Conservation (phyloP, 139 green algal genomes). For the Dunaliella sp. region DNA sequence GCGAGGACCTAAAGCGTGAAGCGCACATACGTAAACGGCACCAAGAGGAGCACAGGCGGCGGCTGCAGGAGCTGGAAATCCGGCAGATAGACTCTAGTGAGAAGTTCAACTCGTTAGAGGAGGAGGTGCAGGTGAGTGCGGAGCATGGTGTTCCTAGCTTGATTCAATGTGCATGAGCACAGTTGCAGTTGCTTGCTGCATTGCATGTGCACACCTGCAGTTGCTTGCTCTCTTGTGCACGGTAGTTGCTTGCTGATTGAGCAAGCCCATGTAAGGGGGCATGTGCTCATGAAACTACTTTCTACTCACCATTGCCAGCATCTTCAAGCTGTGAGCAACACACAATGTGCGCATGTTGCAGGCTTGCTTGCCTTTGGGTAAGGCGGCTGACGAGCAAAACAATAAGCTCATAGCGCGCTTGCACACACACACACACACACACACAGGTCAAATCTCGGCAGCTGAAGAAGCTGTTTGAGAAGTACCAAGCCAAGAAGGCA, state of each 20-base stretch:
- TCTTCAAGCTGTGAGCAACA: too few relatives aligned
- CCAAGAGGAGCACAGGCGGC: conserved; percentile 51
- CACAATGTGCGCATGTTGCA: too few relatives aligned
- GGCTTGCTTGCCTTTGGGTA: neutral
- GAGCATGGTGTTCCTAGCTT: neutral
- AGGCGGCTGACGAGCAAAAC: neutral
- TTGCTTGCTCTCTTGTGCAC: too few relatives aligned
- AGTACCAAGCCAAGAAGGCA: conserved; percentile 59
- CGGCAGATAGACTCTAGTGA: conserved; percentile 41
- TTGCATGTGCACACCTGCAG: too few relatives aligned
- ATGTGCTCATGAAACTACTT: too few relatives aligned
- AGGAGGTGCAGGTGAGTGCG: conserved; percentile 38
- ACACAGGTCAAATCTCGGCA: conserved; percentile 54
- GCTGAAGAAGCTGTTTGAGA: conserved; percentile 66
- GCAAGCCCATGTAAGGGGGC: too few relatives aligned
- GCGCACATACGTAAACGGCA: conserved; percentile 49
- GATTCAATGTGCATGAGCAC: neutral
- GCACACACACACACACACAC: conserved; percentile 2
- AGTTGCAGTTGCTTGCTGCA: neutral
- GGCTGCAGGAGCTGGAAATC: conserved; percentile 44
- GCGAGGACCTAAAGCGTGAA: conserved; percentile 59
- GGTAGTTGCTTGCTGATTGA: too few relatives aligned
- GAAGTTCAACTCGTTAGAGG: conserved; percentile 49
- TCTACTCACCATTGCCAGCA: too few relatives aligned
- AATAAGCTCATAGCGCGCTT: neutral